Evolutionary conservation across 2,329 filamentous ascomycete species (phyloP).

Genomic region (Calonectria fujianensis): DNA sequence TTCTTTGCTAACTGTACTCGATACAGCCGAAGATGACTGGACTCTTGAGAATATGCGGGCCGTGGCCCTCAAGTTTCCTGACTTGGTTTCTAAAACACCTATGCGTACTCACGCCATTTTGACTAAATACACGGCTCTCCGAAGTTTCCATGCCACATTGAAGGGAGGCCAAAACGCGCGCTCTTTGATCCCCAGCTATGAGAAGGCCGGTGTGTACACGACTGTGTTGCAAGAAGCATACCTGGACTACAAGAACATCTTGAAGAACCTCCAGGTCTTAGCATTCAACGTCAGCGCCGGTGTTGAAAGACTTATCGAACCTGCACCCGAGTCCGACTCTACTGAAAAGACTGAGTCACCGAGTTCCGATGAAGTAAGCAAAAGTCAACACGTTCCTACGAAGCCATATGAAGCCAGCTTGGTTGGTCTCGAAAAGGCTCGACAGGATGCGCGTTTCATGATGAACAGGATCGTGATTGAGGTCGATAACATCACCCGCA

Average conservation of each 20-base stretch:
- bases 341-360: background rate
- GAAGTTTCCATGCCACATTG: slow-evolving; percentile 15
- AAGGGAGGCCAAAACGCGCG: background rate
- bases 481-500: slow-evolving; percentile 31
- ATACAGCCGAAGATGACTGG: slow-evolving; percentile 33
- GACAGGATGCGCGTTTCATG: slow-evolving; percentile 21
- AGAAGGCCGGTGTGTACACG: slow-evolving; percentile 27
- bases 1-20: background rate
- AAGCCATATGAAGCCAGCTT: slow-evolving; percentile 12
- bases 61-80: slow-evolving; percentile 32
- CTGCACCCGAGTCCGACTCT: background rate
- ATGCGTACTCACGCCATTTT: slow-evolving; percentile 39
- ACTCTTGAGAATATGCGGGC: slow-evolving; percentile 34
- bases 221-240: slow-evolving; percentile 34
- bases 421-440: slow-evolving; percentile 6
- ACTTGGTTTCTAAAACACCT: slow-evolving; percentile 29
- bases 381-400: background rate
- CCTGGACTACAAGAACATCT: slow-evolving; percentile 35
- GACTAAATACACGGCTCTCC: slow-evolving; percentile 38
- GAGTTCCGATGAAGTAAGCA: background rate
- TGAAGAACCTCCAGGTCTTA: slow-evolving; percentile 32
- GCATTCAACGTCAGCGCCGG: slow-evolving; percentile 29
- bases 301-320: background rate
- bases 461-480: slow-evolving; percentile 35
- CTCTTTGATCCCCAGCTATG: slow-evolving; percentile 15